Evolutionary conservation across 805 yeast genomes (phyloP), one percentile per base, ranked within the genome.

Genomic region (Diddensiella caesifluorescens): DNA sequence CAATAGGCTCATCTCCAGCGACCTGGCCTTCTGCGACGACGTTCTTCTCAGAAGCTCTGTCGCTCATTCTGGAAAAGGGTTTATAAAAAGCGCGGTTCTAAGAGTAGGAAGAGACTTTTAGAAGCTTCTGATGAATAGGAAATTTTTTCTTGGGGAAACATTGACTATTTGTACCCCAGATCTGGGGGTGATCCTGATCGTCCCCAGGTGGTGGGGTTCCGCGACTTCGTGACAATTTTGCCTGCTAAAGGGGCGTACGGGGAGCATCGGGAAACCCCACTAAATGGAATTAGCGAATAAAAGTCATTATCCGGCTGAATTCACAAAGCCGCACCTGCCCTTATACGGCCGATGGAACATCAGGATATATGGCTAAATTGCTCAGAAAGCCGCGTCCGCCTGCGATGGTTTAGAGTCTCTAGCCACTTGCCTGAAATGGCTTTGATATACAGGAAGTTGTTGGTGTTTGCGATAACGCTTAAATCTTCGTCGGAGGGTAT

Each of bases 161-260:
- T 29, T 19, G 32, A 7, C 32, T 29, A 29, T 29, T 29, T 29
- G 32, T 29, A 29, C 32, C 32, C 32, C 32, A 29, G 32, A 29
- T 29, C 32, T 29, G n/a, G n/a, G n/a, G n/a, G n/a, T n/a, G n/a
- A n/a, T n/a, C n/a, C 15, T 19, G 16, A 7, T 7, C 15, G 9
- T 29, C 7, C 7, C 12, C 12, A 29, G 32, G 32, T 29, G 32
- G 32, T 13, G 32, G 19, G 12, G 7, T 9, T 9, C 27, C 27
- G 15, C 7, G 32, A 29, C 12, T n/a, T n/a, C 6, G 7, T 13
- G 12, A n/a, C 32, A 19, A 9, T 25, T 25, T 25, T 25, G 9
- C 27, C 27, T 25, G 27, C 12, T 25, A 9, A 9, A 12, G 7
- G 32, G 12, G 32, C 32, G 7, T 7, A 13, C 32, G 32, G 32